Evolutionary conservation across 306 rosid genomes (phyloP).

Genomic region (Neltuma alba): DNA sequence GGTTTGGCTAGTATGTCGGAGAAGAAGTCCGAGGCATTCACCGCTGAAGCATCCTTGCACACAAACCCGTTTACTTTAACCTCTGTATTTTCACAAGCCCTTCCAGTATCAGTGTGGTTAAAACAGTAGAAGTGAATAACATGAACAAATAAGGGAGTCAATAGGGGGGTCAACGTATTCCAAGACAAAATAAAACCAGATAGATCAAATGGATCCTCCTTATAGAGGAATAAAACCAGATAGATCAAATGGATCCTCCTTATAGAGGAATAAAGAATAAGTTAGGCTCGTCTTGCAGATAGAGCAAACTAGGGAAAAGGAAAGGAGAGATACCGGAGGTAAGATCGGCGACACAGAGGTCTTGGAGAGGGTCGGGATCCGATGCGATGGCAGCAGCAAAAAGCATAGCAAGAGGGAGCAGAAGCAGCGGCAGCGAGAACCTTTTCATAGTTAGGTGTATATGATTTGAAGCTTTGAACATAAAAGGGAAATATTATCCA

Average conservation of each 20-base stretch:
- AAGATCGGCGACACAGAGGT: constrained; percentile 85
- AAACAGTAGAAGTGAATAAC: too few species aligned
- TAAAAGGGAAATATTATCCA: background rate
- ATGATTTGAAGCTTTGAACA: background rate
- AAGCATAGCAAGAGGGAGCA: constrained; percentile 47
- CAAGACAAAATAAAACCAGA: background rate
- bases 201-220: constrained; percentile 3
- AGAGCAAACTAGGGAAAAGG: background rate
- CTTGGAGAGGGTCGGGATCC: constrained; percentile 91
- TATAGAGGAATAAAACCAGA: background rate
- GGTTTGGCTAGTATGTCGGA: constrained; percentile 58
- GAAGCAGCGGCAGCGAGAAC: constrained; percentile 29
- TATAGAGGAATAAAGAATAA: background rate
- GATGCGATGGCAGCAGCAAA: constrained; percentile 44
- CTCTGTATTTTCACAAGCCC: constrained; percentile 45
- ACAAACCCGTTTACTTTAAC: constrained; percentile 71
- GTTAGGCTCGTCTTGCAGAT: background rate
- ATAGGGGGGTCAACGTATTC: constrained; percentile 11
- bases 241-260: constrained; percentile 3
- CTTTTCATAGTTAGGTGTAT: constrained; percentile 41
- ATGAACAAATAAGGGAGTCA: background rate
- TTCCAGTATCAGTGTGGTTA: background rate
- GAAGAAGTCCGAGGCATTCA: constrained; percentile 71
- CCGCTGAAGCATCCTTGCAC: constrained; percentile 59
- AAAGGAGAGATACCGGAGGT: constrained; percentile 54